These are phyloP conservation scores for Xerocomellus dryophilus DNA, from an alignment of 768 basidiomycete species.

Conservation along the genomic window DNA sequence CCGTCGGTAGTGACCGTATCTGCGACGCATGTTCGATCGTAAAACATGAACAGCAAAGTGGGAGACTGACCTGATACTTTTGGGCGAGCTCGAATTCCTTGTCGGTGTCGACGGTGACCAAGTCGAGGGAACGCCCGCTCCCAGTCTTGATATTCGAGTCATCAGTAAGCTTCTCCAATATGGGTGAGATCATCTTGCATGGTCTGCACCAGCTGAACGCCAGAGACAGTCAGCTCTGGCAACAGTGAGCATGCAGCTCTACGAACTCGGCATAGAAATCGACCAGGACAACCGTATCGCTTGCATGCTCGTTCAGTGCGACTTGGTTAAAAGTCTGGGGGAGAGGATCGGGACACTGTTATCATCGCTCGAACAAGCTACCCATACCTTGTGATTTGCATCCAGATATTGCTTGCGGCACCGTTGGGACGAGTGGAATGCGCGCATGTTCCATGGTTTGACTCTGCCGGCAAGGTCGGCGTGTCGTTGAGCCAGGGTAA, in stretches of 20 bases:
- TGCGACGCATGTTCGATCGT: slow-evolving; percentile 26
- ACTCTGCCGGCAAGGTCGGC: slow-evolving; percentile 15
- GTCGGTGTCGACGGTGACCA: slow-evolving; percentile 69
- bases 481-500: slow-evolving; percentile 5
- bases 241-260: neutral
- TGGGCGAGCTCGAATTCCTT: slow-evolving; percentile 49
- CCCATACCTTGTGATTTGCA: slow-evolving; percentile 42
- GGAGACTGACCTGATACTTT: slow-evolving; percentile 42
- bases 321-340: slow-evolving; percentile 37
- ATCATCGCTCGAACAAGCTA: neutral
- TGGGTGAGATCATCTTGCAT: slow-evolving; percentile 69
- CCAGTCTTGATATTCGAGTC: slow-evolving; percentile 46
- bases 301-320: slow-evolving; percentile 30
- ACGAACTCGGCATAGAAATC: slow-evolving; percentile 81
- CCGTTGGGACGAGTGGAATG: slow-evolving; percentile 42
- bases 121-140: slow-evolving; percentile 58
- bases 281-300: slow-evolving; percentile 59
- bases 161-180: slow-evolving; percentile 57
- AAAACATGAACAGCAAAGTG: neutral
- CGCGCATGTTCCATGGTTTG: slow-evolving; percentile 21
- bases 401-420: slow-evolving; percentile 41
- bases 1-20: slow-evolving; percentile 77
- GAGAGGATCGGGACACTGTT: neutral
- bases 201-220: slow-evolving; percentile 70
- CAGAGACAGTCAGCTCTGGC: slow-evolving; percentile 1